Evolutionary conservation across 352 stramenopile species (phyloP).

Genomic region (Globisporangium recalcitrans): DNA sequence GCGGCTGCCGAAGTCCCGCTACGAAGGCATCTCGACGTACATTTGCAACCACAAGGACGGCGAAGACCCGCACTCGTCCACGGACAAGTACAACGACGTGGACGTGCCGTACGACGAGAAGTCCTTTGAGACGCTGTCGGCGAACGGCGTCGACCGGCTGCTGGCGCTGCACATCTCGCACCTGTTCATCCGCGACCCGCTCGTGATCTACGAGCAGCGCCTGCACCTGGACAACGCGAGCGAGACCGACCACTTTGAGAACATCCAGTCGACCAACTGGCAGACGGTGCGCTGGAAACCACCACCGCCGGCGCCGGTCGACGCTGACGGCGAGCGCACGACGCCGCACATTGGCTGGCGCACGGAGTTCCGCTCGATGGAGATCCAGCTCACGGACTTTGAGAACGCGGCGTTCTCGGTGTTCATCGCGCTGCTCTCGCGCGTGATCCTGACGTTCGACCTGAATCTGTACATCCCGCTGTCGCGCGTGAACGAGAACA

Average conservation of each 20-base stretch:
- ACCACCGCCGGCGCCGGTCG: conserved; percentile 86
- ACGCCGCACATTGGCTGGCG: conserved; percentile 79
- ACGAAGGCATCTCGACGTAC: conserved; percentile 88
- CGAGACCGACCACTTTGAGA: conserved; percentile 97
- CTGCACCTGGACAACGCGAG: conserved; percentile 77
- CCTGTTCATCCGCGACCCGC: conserved; percentile 97
- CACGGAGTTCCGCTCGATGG: conserved; percentile 97
- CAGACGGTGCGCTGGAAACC: conserved; percentile 99
- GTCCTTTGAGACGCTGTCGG: conserved; percentile 88
- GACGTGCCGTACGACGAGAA: conserved; percentile 93
- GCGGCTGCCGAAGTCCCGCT: conserved; percentile 94
- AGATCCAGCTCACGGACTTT: conserved; percentile 99
- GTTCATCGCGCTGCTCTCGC: conserved; percentile 96
- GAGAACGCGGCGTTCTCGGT: conserved; percentile 99
- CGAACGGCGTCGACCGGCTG: conserved; percentile 91
- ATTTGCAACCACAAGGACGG: conserved; percentile 89
- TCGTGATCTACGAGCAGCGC: conserved; percentile 93
- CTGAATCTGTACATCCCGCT: conserved; percentile 99
- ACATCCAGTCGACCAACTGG: conserved; percentile 99
- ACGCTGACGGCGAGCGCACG: conserved; percentile 20
- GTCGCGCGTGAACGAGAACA: conserved; percentile 98
- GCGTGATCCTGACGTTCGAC: conserved; percentile 99
- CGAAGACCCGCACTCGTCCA: conserved; percentile 64
- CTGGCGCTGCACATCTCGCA: conserved; percentile 98
- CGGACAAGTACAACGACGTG: conserved; percentile 93